phyloP scores from a whole-genome alignment of 768 basidiomycete species.

The Daedaleopsis nitida region DNA sequence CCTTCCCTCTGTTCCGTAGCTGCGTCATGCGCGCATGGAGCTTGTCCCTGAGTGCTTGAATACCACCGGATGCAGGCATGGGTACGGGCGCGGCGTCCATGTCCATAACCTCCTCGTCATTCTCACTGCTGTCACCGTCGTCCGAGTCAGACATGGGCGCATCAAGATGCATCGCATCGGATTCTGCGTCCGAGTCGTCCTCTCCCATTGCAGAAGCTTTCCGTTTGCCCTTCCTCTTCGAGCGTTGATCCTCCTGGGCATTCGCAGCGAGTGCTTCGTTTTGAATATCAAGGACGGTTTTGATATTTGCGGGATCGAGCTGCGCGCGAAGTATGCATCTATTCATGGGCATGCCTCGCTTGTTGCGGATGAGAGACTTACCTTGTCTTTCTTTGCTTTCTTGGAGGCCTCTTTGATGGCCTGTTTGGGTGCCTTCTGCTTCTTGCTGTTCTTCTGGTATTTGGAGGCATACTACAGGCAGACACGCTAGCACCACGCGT shows the following conservation, averaged over 20 bases:
- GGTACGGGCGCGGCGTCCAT: conserved; percentile 44
- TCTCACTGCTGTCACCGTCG: conserved; percentile 37
- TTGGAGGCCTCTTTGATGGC: conserved; percentile 86
- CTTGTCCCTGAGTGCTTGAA: conserved; percentile 67
- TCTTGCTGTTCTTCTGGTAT: conserved; percentile 88
- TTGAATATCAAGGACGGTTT: conserved; percentile 74
- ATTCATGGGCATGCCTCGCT: neutral
- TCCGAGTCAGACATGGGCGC: conserved; percentile 34
- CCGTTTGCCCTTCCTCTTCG: conserved; percentile 48
- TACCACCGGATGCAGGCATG: conserved; percentile 65
- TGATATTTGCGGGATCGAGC: conserved; percentile 93
- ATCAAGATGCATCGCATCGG: conserved; percentile 41
- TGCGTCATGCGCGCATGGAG: conserved; percentile 72
- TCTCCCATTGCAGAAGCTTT: conserved; percentile 35
- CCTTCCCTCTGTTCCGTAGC: conserved; percentile 46
- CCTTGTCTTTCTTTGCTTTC: conserved; percentile 88
- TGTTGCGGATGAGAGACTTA: conserved; percentile 27
- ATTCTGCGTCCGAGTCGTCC: conserved; percentile 32
- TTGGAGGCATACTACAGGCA: conserved; percentile 53
- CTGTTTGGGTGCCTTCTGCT: conserved; percentile 75
- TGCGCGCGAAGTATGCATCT: conserved; percentile 32
- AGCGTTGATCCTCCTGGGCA: conserved; percentile 14
- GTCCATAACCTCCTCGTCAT: conserved; percentile 35
- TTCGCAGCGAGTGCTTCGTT: conserved; percentile 46
- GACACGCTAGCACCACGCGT: neutral